phyloP scores from a whole-genome alignment of 2,329 filamentous ascomycete genomes.

The Ascochyta koolunga region DNA sequence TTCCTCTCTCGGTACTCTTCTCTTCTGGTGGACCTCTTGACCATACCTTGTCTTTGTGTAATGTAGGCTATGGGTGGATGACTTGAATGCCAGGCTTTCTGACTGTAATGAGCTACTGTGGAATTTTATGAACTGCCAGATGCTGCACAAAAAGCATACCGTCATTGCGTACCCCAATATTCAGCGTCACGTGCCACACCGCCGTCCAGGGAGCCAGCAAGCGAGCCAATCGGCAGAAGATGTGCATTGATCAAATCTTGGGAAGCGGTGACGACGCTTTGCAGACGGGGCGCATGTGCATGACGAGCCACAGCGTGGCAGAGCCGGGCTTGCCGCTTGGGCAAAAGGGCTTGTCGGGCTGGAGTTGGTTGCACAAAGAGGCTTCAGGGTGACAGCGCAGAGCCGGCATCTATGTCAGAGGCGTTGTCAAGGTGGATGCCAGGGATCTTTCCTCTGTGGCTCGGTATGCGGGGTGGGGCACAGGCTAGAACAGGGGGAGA shows the following conservation, averaged over 20 bases:
- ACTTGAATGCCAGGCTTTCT: background rate
- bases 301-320: constrained; percentile 16
- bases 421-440: background rate
- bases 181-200: constrained; percentile 6
- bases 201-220: background rate
- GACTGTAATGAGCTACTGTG: background rate
- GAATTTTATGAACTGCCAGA: background rate
- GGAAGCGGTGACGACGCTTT: constrained; percentile 13
- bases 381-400: background rate
- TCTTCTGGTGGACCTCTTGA: background rate
- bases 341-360: background rate
- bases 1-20: background rate
- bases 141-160: background rate
- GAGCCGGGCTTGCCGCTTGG: constrained; percentile 7
- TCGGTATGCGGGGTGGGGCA: constrained; percentile 4
- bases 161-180: constrained; percentile 3
- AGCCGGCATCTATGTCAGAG: background rate
- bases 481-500: constrained; percentile 11
- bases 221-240: constrained; percentile 15
- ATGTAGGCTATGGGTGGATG: constrained; percentile 11
- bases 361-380: constrained; percentile 1
- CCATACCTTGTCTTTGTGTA: background rate
- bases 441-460: constrained; percentile 12
- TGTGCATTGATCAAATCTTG: constrained; percentile 2
- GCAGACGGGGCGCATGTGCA: constrained; percentile 9